These are phyloP conservation scores for Verbascum thapsus DNA, from an alignment of 257 asterid species.

Conservation along the genomic window DNA sequence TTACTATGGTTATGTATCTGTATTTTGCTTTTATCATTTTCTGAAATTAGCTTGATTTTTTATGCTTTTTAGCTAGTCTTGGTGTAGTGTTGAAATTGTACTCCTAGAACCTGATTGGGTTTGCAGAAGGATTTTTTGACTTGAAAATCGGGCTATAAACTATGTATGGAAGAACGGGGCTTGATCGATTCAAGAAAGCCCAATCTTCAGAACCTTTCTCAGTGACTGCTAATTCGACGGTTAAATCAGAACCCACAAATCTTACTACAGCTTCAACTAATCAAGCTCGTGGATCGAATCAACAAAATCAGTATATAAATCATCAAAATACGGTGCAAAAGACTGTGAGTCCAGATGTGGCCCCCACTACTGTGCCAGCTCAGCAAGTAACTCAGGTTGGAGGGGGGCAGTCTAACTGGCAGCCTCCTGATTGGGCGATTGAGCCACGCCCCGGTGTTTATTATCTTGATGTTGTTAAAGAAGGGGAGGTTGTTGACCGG, in stretches of 20 bases:
- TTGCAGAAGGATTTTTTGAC: slow-evolving; percentile 13
- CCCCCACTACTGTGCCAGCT: slow-evolving; percentile 41
- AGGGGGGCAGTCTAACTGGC: slow-evolving; percentile 93
- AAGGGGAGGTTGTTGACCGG: slow-evolving; percentile 87
- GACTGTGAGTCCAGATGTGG: slow-evolving; percentile 39
- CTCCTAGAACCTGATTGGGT: slow-evolving; percentile 22
- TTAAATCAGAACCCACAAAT: slow-evolving; percentile 38
- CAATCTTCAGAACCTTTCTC: slow-evolving; percentile 82
- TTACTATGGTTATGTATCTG: slow-evolving; percentile 2
- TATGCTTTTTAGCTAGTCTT: slow-evolving; percentile 23
- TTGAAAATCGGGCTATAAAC: slow-evolving; percentile 31
- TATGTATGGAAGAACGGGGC: slow-evolving; percentile 92
- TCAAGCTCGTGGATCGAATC: slow-evolving; percentile 46
- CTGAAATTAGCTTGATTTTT: slow-evolving; percentile 23
- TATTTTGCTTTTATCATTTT: slow-evolving; percentile 5
- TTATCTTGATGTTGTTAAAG: slow-evolving; percentile 87
- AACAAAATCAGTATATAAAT: slow-evolving; percentile 42
- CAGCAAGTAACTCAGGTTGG: slow-evolving; percentile 76
- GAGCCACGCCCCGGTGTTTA: slow-evolving; percentile 92
- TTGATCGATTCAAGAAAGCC: slow-evolving; percentile 94
- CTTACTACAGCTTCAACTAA: slow-evolving; percentile 35
- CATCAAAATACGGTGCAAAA: slow-evolving; percentile 46
- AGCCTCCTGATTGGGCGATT: slow-evolving; percentile 99
- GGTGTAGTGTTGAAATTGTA: slow-evolving; percentile 21
- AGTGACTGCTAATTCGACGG: slow-evolving; percentile 52